Evolutionary conservation across 768 basidiomycete species (phyloP), one percentile per base, ranked within the genome.

Genomic region (Naganishia onofrii): DNA sequence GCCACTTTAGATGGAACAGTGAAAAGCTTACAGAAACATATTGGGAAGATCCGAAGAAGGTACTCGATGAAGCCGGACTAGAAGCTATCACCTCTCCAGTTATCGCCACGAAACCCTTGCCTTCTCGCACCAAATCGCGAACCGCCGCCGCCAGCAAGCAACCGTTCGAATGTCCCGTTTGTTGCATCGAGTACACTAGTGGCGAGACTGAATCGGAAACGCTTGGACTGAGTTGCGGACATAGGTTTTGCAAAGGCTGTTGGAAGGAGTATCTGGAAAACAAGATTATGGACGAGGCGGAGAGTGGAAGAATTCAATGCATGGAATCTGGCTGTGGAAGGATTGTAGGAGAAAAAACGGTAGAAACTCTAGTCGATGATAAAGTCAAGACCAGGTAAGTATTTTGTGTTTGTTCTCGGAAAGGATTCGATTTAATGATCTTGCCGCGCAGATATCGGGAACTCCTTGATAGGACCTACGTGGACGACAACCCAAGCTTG

Each of bases 1-100:
- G 93, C 32, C 83, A 90, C 82, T 87, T 89, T 84, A 84, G 85
- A 67, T 99, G 96, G 96, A 98, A 98, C 84, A 92, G 91, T 78
- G 96, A 99, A 79, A 88, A 89, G 68, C 86, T 99, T 26, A 92
- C 93, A 74, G 95, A 98, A 83, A 90, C 91, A 80, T 98, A 92
- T 82, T 96, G 96, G 93, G 95, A 97, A 75, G 90, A 92, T 70
- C 87, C 91, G 0, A 84, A 87, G 23, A 82, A 83, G 9, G 86
- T 93, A 19, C 86, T 89, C 32, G 84, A 87, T 31, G 86, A 87
- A 8, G 92, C 94, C 0, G 96, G 95, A 3, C 85, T 90, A 1
- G 76, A 76, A 34, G 78, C 78, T 10, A 84, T 81, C 63, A 83
- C 76, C 69, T 86, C 82, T n/a, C 76, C 82, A 3, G 74, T 81